These are phyloP conservation scores for Astragalus membranaceus DNA, from an alignment of 306 rosid species.

Conservation along the genomic window DNA sequence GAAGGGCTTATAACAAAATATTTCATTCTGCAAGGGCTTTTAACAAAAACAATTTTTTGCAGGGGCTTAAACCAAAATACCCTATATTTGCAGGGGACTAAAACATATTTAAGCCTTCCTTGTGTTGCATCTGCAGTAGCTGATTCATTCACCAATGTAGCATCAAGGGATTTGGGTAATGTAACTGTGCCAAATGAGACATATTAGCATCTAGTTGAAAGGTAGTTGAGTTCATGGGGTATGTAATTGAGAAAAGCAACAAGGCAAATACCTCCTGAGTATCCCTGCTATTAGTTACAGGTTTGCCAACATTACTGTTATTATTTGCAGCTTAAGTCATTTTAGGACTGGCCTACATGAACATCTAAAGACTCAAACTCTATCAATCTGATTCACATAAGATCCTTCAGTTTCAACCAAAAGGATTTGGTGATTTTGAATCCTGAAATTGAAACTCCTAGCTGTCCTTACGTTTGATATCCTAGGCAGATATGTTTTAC, in stretches of 20 bases:
- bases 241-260: too few relatives aligned
- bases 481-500: slow-evolving; percentile 68
- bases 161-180: slow-evolving; percentile 25
- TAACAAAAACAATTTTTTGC: too few relatives aligned
- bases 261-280: too few relatives aligned
- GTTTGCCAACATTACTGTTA: slow-evolving; percentile 35
- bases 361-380: slow-evolving; percentile 66
- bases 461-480: slow-evolving; percentile 79
- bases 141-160: slow-evolving; percentile 13
- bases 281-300: too few relatives aligned
- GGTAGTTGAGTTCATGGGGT: too few relatives aligned
- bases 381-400: slow-evolving; percentile 52
- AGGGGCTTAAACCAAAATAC: too few relatives aligned
- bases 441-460: slow-evolving; percentile 72
- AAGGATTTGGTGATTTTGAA: slow-evolving; percentile 59
- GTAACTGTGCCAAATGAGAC: not conserved
- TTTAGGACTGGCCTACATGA: slow-evolving; percentile 84
- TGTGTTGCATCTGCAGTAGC: slow-evolving; percentile 19
- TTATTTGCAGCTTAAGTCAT: slow-evolving; percentile 15
- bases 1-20: too few relatives aligned
- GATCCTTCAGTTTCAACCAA: slow-evolving; percentile 92
- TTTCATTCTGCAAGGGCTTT: too few relatives aligned
- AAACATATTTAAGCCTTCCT: too few relatives aligned
- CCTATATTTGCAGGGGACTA: too few relatives aligned
- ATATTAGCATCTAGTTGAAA: too few relatives aligned